Evolutionary conservation across 2,329 filamentous ascomycete species (phyloP), one percentile per base, ranked within the genome.

Genomic region (Thielaviopsis ethacetica): DNA sequence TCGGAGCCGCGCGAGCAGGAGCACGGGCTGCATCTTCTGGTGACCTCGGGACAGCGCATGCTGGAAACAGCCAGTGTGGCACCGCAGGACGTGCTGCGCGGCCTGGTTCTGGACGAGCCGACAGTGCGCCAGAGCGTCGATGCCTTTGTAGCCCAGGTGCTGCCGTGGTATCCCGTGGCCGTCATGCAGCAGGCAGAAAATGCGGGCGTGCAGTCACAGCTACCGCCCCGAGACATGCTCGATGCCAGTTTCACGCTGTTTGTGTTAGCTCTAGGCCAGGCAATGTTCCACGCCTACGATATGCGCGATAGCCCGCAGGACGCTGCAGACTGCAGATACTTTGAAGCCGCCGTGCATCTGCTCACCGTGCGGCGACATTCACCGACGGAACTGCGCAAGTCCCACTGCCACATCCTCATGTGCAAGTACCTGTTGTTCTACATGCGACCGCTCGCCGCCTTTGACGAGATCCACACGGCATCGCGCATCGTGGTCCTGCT

Each of bases 131-230:
- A 57, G 19, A 50, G 64, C 9, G 58, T 63, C 38, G 59, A 64
- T 13, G n/a, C 58, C 5, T 65, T 64, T 50, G 55, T 59, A 10
- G 38, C 54, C 10, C 58, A 64, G 15, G 63, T 64, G 1, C 53
- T 65, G 13, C 63, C 62, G 3, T 65, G 62, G 62, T 64, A 61
- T 52, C 64, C 63, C 13, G 63, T 61, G 4, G 61, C 60, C n/a
- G 27, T 30, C 10, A 54, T 59, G 3, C 19, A 15, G 21, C 38
- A 22, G 6, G 21, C 52, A 27, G 26, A 27, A 27, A 27, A 27
- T 15, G 41, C 27, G 4, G n/a, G 24, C 3, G 22, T 22, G 15
- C 10, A 26, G n/a, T 21, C 21, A 27, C 19, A 38, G n/a, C 21
- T 51, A 19, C 19, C 52, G 22, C n/a, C 62, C 60, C 6, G 19